Evolutionary conservation across 2,329 filamentous ascomycete genomes (phyloP), one percentile per base, ranked within the genome.

Genomic region (Penicillium sclerotigenum): DNA sequence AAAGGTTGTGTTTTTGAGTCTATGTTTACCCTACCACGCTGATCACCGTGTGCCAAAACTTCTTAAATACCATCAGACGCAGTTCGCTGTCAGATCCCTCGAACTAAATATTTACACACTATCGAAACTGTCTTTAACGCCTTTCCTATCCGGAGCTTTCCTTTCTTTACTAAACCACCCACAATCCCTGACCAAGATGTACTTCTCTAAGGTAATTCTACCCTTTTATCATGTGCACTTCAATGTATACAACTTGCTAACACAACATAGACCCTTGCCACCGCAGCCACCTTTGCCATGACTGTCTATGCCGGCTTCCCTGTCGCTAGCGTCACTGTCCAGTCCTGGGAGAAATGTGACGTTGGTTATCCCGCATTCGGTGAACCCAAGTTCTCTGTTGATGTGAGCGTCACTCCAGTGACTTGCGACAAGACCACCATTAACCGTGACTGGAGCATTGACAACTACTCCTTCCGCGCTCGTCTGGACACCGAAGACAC

Each of bases 351-450:
- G 45, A n/a, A 24, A n/a, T 66, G 64, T 46, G 53, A 59, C 28
- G 42, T 54, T 29, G 62, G 64, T 29, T 5, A 16, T 10, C 58
- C 59, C 5, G 59, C 58, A 11, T 2, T n/a, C 2, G 61, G 62
- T 20, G 45, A 61, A 42, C 48, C 64, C 29, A 61, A 60, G 53
- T 58, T 54, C 53, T 52, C 43, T 41, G 59, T 45, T 5, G 28
- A 45, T 10, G 31, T 60, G n/a, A 57, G 34, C 14, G 55, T 53
- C 3, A 66, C 62, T 22, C 56, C 61, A 3, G 28, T 43, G 16
- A 64, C 64, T 24, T 66, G 64, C 22, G 64, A 64, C 41, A 64
- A 64, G 55, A 54, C 61, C 24, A 38, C 59, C 5, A 55, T 66
- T 37, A 58, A 61, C 58, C 55, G 52, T 22, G 59, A 66, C 49